Base-by-base conservation (phyloP, 345 rosid species). In the Citrus cavaleriei region DNA sequence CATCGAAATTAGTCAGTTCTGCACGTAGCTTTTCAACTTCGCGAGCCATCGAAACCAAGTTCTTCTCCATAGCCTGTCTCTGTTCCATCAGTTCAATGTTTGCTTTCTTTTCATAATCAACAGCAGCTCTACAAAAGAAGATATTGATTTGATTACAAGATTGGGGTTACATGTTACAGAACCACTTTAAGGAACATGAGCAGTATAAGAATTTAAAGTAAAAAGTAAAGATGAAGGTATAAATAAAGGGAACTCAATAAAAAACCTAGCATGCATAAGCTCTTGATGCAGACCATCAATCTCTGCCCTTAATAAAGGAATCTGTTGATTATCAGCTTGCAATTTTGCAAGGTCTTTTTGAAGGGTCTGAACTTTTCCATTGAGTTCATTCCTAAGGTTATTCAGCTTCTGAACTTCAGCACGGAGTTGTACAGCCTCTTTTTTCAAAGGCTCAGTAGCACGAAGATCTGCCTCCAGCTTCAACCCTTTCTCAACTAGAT, bases 1-100 rank as follows among this genome's bases (percentile, higher is more conserved):
- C 80, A 85, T 90, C 93, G 79, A 83, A 79, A 78, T 81, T 85
- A 49, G 92, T 79, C 68, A 91, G 91, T 80, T 94, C 98, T 68
- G 98, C 98, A 24, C 95, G 90, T 70, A 94, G 87, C 86, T 91
- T 94, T 83, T 96, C 99, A 78, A 96, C 97, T 84, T 96, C 99
- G 16, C 99, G 97, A 9, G 99, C 99, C 99, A 96, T 91, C 65
- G 97, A 90, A 82, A 94, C 91, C 93, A 94, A 78, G 81, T 86
- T 93, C 88, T 91, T 96, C 87, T 96, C 99, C 97, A 94, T 94
- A 75, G 87, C 87, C 81, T 93, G 98, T 82, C 98, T 84, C 82
- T 94, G 99, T 79, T 94, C 98, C 87, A 94, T 80, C 79, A 96
- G 86, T 88, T 96, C 97, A 78, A 94, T 83, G 81, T 93, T 96